Evolutionary conservation across 129 eudicot species (phyloP).

Genomic region (Saposhnikovia divaricata): DNA sequence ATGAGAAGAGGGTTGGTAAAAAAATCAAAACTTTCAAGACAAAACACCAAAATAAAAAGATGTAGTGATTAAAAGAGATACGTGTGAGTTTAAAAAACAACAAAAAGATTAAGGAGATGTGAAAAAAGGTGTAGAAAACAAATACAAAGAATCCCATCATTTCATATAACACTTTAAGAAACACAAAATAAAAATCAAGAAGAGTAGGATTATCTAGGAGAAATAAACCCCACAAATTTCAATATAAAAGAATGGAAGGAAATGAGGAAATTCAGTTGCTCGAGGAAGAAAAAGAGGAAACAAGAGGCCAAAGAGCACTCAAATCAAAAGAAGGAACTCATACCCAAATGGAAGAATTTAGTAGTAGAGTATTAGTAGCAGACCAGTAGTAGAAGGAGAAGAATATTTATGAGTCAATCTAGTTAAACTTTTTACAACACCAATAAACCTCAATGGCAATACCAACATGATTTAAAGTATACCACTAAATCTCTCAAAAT

Average conservation of each 20-base stretch:
- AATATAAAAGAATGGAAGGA: slow-evolving; percentile 27
- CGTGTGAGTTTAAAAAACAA: slow-evolving; percentile 19
- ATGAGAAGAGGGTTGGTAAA: slow-evolving; percentile 2
- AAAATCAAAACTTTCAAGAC: background rate
- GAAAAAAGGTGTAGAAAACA: slow-evolving; percentile 21
- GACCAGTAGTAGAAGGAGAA: background rate
- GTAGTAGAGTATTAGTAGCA: background rate
- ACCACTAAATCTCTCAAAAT: background rate
- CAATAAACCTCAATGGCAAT: slow-evolving; percentile 23
- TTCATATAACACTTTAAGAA: slow-evolving; percentile 22
- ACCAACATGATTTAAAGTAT: slow-evolving; percentile 15
- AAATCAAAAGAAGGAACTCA: slow-evolving; percentile 23
- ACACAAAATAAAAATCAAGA: slow-evolving; percentile 14
- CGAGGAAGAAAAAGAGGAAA: slow-evolving; percentile 59
- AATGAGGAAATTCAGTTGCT: slow-evolving; percentile 59
- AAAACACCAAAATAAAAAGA: background rate
- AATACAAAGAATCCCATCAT: slow-evolving; percentile 56
- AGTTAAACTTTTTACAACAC: slow-evolving; percentile 22
- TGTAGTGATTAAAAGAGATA: slow-evolving; percentile 1
- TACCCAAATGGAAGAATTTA: slow-evolving; percentile 24
- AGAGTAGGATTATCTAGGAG: slow-evolving; percentile 24
- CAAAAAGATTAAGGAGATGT: slow-evolving; percentile 20
- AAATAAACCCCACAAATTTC: slow-evolving; percentile 43
- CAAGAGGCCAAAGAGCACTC: slow-evolving; percentile 43
- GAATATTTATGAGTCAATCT: slow-evolving; percentile 18